These are phyloP conservation scores for Aspergillus biplanus DNA, from an alignment of 495 filamentous ascomycete species.

Conservation along the genomic window DNA sequence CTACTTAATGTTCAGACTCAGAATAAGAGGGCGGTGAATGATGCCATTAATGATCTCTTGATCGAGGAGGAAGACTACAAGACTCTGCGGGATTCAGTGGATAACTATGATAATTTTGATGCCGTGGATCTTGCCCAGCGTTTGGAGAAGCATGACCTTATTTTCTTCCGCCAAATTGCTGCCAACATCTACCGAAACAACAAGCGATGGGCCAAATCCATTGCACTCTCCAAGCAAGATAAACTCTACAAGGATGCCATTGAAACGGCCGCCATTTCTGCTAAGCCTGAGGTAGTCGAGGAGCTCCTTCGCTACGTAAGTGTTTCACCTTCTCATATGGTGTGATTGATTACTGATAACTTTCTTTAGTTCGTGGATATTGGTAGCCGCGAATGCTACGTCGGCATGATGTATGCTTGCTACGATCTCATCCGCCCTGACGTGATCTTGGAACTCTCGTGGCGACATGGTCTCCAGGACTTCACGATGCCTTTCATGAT, in stretches of 20 bases:
- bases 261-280: conserved; percentile 95
- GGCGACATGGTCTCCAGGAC: conserved; percentile 92
- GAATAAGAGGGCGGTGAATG: conserved; percentile 98
- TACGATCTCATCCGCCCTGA: conserved; percentile 95
- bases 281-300: conserved; percentile 88
- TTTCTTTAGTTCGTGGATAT: conserved; percentile 91
- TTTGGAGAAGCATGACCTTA: conserved; percentile 92
- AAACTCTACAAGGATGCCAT: conserved; percentile 99
- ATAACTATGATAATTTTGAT: conserved; percentile 99
- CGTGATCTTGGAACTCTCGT: conserved; percentile 92
- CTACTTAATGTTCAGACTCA: conserved; percentile 93
- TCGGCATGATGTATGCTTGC: conserved; percentile 98
- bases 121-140: conserved; percentile 92
- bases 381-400: conserved; percentile 98
- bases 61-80: conserved; percentile 99
- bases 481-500: conserved; percentile 99
- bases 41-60: conserved; percentile 95
- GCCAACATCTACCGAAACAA: conserved; percentile 99
- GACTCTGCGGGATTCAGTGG: conserved; percentile 94
- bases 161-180: conserved; percentile 99
- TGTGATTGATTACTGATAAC: conserved; percentile 9
- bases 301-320: conserved; percentile 96
- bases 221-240: conserved; percentile 96
- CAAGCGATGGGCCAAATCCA: conserved; percentile 99
- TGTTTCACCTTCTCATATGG: conserved; percentile 15